A percentile compares a stretch with the other conserved stretches of the same genome.
These are phyloP conservation scores for Pilobolus umbonatus DNA, from an alignment of 192 early-diverging fungal species.

Conservation along the genomic window DNA sequence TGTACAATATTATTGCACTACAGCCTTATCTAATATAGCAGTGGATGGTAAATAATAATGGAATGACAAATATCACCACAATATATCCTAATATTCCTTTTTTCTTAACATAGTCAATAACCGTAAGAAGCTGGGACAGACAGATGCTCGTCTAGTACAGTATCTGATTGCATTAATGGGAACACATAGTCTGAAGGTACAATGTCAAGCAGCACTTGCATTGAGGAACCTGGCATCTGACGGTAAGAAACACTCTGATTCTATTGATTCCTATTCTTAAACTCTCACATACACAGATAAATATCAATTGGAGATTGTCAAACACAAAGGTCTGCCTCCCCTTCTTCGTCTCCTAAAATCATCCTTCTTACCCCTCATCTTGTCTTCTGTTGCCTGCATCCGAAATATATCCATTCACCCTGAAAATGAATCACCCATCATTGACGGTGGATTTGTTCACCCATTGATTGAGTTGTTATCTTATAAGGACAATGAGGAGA, in stretches of 20 bases:
- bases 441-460: slow-evolving; percentile 73
- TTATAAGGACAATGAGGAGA: slow-evolving; percentile 72
- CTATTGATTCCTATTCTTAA: too few species aligned
- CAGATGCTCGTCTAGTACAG: slow-evolving; percentile 70
- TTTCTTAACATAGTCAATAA: slow-evolving; percentile 32
- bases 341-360: slow-evolving; percentile 73
- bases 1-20: slow-evolving; percentile 88
- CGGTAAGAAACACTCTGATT: slow-evolving; percentile 32
- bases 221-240: slow-evolving; percentile 84
- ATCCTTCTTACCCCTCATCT: slow-evolving; percentile 65
- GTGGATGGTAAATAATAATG: slow-evolving; percentile 55
- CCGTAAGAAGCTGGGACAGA: slow-evolving; percentile 61
- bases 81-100: too few species aligned
- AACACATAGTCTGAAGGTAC: slow-evolving; percentile 74
- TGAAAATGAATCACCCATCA: slow-evolving; percentile 78
- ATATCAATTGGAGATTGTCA: slow-evolving; percentile 81
- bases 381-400: slow-evolving; percentile 83
- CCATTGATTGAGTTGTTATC: slow-evolving; percentile 58
- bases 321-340: slow-evolving; percentile 66
- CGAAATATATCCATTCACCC: slow-evolving; percentile 89
- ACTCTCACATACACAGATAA: slow-evolving; percentile 61
- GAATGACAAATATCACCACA: not conserved
- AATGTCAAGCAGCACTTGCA: slow-evolving; percentile 84
- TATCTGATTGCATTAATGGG: slow-evolving; percentile 74
- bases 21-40: slow-evolving; percentile 85